Conservation (phyloP, 202 grass and related monocot genomes). For the Saccharum hybrid region DNA sequence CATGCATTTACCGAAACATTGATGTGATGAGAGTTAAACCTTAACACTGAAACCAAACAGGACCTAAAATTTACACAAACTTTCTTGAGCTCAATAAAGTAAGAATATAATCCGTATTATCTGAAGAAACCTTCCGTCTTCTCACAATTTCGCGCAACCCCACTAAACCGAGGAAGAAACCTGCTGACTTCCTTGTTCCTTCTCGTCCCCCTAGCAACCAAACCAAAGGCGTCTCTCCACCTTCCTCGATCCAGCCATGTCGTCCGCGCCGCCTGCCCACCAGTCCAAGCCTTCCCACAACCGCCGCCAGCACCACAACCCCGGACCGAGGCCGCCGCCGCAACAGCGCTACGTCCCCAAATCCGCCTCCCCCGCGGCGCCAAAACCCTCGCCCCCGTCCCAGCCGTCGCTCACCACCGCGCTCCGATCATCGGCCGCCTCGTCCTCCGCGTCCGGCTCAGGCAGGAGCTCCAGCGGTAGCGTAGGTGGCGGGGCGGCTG, state of each 20-base stretch:
- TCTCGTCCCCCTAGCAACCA: neutral
- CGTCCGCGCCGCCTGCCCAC: slow-evolving; percentile 42
- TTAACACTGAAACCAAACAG: too few relatives aligned
- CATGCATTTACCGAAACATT: too few relatives aligned
- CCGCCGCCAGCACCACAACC: slow-evolving; percentile 42
- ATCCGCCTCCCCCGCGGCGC: slow-evolving; percentile 23
- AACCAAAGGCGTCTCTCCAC: slow-evolving; percentile 36
- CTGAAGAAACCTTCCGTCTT: neutral
- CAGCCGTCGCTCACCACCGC: slow-evolving; percentile 63
- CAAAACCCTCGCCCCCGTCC: slow-evolving; percentile 47
- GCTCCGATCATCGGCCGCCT: slow-evolving; percentile 60
- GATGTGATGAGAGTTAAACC: too few relatives aligned
- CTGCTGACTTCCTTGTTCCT: slow-evolving; percentile 19
- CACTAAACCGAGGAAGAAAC: slow-evolving; percentile 17
- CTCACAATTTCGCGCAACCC: neutral
- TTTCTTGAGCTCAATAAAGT: too few relatives aligned
- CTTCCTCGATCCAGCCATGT: slow-evolving; percentile 55
- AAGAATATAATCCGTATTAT: too few relatives aligned
- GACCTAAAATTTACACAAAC: neutral
- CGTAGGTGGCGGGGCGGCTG: slow-evolving; percentile 7
- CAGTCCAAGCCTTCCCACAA: slow-evolving; percentile 56
- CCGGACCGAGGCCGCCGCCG: slow-evolving; percentile 36
- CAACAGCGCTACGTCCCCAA: slow-evolving; percentile 67
- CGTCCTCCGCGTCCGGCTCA: slow-evolving; percentile 32
- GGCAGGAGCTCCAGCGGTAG: neutral